Evolutionary conservation across 2,329 filamentous ascomycete species (phyloP), one percentile per base, ranked within the genome.

Genomic region (Pestalotiopsis sp.): DNA sequence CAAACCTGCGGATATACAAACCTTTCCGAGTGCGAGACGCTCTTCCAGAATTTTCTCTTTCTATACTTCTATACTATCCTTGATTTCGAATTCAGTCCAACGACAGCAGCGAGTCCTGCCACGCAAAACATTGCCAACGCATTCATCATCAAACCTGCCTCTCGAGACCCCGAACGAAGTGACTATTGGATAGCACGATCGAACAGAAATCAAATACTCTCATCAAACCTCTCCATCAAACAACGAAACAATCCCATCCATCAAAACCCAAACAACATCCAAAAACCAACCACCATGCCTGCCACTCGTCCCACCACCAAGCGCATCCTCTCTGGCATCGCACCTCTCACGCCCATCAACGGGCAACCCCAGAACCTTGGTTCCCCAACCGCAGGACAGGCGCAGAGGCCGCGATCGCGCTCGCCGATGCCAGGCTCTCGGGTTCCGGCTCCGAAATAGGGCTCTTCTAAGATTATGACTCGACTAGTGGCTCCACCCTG

Each of bases 331-430:
- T 56, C 64, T 14, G 64, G 64, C n/a, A 45, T 57, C 23, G 41
- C 52, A 23, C 64, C 64, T 23, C 52, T 66, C 23, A 66, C 64
- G 23, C 64, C 64, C 64, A 66, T 66, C 23, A 57, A 66, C 64
- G 31, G 31, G 31, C 20, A 23, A 36, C 64, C 64, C 38, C 25
- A 52, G 20, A 49, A 62, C 59, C 59, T 62, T 20, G 38, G 27
- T 20, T 39, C 59, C 5, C 59, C 59, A 6, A 38, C 59, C 7
- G 38, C 59, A 41, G 36, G 12, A 17, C 61, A 64, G 61, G 49
- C 61, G 17, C 41, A 45, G 61, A 45, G 61, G 17, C 61, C 61
- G 38, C 61, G 61, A 17, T 64, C 61, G 38, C 61, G 61, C n/a
- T 64, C 61, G 25, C 61, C 61, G 38, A 64, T 64, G 61, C 61